Base-by-base conservation (phyloP, 1,284 basidiomycete genomes). In the Lentinula novae-zelandiae region DNA sequence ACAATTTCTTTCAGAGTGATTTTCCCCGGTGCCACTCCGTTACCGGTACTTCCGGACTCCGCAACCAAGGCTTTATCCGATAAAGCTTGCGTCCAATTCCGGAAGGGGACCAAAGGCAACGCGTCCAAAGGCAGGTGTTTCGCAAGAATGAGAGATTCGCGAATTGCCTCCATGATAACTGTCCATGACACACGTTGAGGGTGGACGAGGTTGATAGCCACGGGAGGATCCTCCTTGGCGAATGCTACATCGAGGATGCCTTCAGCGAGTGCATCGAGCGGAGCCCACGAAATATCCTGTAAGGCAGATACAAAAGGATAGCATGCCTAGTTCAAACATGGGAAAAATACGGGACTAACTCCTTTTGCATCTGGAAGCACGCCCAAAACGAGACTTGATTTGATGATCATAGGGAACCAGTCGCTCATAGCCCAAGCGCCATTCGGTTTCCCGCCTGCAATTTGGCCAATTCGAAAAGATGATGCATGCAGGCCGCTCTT, bases 171-270 rank as follows among this genome's bases (percentile, higher is more conserved):
- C 10, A 58, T 58, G 17, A 58, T 17, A 33, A 8, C 20, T 44
- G 34, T 63, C 72, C 74, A 76, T 1, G 65, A 22, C 9, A 72
- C 59, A 2, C 76, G 75, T n/a, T 67, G 63, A 1, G 76, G 76
- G 64, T 77, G 76, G 0, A 74, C 73, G 5, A 77, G 39, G 58
- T 77, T 77, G 10, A 58, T 44, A 10, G 48, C 57, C 0, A 58
- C 12, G 10, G 57, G 50, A 40, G 20, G 39, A 27, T 52, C 33
- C 9, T 51, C 50, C 13, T 39, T 44, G n/a, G 38, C 8, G 10
- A 51, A 42, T 17, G 33, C 49, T 31, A 58, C 38, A 36, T 58
- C 57, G n/a, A 52, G 49, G 17, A 58, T 53, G 6, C 49, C 48
- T 12, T 44, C 39, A 1, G 57, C 48, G 42, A 58, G 12, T 12